These are phyloP conservation scores for Talaromyces proteolyticus DNA, from an alignment of 495 filamentous ascomycete species.

Conservation along the genomic window DNA sequence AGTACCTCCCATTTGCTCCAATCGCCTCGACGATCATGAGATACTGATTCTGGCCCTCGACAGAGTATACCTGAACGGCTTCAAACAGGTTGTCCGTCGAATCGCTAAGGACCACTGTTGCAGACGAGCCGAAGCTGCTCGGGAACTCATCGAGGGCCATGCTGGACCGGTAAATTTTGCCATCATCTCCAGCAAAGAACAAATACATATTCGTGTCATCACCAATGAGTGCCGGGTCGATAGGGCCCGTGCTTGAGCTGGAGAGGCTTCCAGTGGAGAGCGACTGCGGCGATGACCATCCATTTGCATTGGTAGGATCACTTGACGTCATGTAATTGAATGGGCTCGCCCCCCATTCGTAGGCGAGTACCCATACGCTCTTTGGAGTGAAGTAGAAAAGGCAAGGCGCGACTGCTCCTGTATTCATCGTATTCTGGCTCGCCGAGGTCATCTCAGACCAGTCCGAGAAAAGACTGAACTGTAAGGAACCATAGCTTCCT, in stretches of 20 bases:
- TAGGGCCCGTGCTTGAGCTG: conserved; percentile 35
- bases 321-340: conserved; percentile 55
- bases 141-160: conserved; percentile 58
- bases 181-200: conserved; percentile 62
- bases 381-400: conserved; percentile 59
- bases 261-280: conserved; percentile 50
- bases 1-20: conserved; percentile 51
- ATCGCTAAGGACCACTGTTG: conserved; percentile 44
- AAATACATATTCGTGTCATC: conserved; percentile 54
- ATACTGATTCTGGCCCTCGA: conserved; percentile 43
- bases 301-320: conserved; percentile 49
- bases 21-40: conserved; percentile 63
- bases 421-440: conserved; percentile 43
- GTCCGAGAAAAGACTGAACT: conserved; percentile 48
- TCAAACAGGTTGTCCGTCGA: conserved; percentile 53
- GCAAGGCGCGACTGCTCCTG: conserved; percentile 49
- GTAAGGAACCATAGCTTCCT: conserved; percentile 47
- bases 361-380: conserved; percentile 52
- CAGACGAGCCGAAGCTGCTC: conserved; percentile 45
- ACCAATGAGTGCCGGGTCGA: conserved; percentile 58
- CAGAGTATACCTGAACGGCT: conserved; percentile 57
- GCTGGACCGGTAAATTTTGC: conserved; percentile 54
- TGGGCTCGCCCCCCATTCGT: conserved; percentile 52
- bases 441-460: conserved; percentile 49
- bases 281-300: conserved; percentile 46